Percentiles rank a stretch among this genome's conserved stretches.
Conservation (phyloP, 352 stramenopile species). For the Peronospora belbahrii region DNA sequence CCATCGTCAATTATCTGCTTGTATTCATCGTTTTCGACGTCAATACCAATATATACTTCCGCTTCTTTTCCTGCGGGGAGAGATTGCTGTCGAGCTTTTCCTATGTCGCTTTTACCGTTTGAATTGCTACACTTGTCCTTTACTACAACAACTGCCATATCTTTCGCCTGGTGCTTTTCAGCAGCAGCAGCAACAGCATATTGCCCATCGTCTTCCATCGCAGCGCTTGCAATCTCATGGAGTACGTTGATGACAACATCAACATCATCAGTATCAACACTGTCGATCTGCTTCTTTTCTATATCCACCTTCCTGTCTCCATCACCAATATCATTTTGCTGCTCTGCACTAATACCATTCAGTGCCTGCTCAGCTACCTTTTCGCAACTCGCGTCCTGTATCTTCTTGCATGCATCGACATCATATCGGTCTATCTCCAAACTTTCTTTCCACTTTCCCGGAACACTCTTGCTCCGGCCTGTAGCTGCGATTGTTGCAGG, state of each 20-base stretch:
- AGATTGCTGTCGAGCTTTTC: not conserved
- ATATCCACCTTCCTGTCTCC: not conserved
- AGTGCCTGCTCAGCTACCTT: not conserved
- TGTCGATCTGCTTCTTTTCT: not conserved
- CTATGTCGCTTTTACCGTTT: not conserved
- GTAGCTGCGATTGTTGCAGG: not conserved
- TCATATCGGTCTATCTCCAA: slow-evolving; percentile 5
- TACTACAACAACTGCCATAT: not conserved
- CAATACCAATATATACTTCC: not conserved
- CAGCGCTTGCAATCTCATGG: not conserved
- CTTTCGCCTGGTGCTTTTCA: not conserved
- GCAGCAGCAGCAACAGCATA: not conserved
- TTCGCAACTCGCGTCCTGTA: not conserved
- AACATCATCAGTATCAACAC: not conserved
- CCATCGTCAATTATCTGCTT: not conserved
- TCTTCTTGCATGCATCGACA: not conserved
- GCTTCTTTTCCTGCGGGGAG: not conserved
- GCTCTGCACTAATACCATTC: not conserved
- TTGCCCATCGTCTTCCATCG: not conserved
- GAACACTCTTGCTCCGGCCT: not conserved
- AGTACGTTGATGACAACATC: too few relatives aligned
- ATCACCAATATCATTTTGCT: not conserved
- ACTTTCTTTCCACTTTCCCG: slow-evolving; percentile 15
- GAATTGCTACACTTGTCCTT: not conserved
- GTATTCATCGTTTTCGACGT: slow-evolving; percentile 4